These are phyloP conservation scores for Cymbidium sinense DNA, from an alignment of 106 monocot genomes.

Conservation along the genomic window DNA sequence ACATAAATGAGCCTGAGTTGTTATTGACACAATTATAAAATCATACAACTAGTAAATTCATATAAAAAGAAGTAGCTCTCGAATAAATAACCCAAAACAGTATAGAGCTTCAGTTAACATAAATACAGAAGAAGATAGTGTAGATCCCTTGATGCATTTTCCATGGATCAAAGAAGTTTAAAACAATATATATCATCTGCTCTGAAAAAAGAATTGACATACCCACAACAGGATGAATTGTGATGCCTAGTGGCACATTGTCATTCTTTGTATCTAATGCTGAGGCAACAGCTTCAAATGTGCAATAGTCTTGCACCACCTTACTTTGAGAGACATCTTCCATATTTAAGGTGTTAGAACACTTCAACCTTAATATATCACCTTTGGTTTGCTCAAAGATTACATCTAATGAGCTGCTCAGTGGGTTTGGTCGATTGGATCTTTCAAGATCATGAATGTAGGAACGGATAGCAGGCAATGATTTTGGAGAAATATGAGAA, in stretches of 20 bases:
- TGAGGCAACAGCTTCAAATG: conserved; percentile 13
- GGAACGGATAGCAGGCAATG: conserved; percentile 51
- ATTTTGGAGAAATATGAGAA: conserved; percentile 21
- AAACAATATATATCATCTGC: neutral
- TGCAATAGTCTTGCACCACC: neutral
- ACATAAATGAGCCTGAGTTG: conserved; percentile 5
- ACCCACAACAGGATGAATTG: conserved; percentile 40
- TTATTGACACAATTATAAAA: neutral
- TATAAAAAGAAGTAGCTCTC: neutral
- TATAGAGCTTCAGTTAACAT: neutral
- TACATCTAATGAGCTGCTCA: conserved; percentile 40
- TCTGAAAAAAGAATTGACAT: conserved; percentile 2
- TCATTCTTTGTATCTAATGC: conserved; percentile 11
- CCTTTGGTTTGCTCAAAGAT: conserved; percentile 10
- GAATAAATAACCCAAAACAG: neutral
- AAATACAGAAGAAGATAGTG: neutral
- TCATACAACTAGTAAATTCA: neutral
- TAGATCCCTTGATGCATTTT: neutral
- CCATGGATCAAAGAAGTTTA: neutral
- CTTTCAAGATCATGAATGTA: conserved; percentile 50
- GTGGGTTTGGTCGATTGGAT: conserved; percentile 20
- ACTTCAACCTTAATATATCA: conserved; percentile 15
- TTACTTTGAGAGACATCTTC: conserved; percentile 13
- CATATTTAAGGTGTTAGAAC: conserved; percentile 13
- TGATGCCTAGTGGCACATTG: conserved; percentile 4